Conservation (phyloP, 148 eudicot species). For the Polygonum maritimum region DNA sequence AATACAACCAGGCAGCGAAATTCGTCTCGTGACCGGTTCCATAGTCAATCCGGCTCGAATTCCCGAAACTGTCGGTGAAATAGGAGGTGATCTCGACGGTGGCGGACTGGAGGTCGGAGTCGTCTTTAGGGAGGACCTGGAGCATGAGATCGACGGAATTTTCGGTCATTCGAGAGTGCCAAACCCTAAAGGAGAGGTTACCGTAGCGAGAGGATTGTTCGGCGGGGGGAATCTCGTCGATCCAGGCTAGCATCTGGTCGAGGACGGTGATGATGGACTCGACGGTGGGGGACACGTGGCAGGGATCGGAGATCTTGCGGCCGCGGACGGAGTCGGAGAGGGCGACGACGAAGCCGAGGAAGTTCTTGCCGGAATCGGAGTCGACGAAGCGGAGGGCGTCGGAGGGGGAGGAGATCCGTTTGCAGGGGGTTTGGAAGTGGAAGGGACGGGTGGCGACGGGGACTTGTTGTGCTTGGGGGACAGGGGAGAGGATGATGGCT, state of each 20-base stretch:
- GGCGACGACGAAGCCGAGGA: constrained; percentile 68
- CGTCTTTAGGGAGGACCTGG: constrained; percentile 19
- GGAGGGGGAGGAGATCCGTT: constrained; percentile 42
- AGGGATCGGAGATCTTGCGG: constrained; percentile 64
- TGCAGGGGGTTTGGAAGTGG: constrained; percentile 47
- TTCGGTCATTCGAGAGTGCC: constrained; percentile 47
- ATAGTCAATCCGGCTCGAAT: constrained; percentile 63
- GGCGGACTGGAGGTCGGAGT: constrained; percentile 24
- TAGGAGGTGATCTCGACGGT: constrained; percentile 52
- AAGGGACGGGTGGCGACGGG: constrained; percentile 42
- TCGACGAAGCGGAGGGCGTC: constrained; percentile 46
- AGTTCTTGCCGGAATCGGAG: constrained; percentile 36
- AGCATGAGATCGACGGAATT: constrained; percentile 37
- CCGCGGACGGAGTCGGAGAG: constrained; percentile 52
- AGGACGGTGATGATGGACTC: constrained; percentile 28
- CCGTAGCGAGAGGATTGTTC: constrained; percentile 58
- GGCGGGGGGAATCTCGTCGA: constrained; percentile 61
- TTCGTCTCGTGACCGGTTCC: constrained; percentile 94
- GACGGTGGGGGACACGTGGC: constrained; percentile 28
- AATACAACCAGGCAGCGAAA: constrained; percentile 89
- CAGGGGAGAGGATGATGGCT: constrained; percentile 70
- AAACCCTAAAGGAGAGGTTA: constrained; percentile 48
- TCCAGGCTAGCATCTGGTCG: constrained; percentile 21
- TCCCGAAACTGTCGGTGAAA: constrained; percentile 79
- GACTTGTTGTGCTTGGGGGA: constrained; percentile 51